These are phyloP conservation scores for Xylariaceae sp. DNA, from an alignment of 2,329 filamentous ascomycete genomes.

Conservation along the genomic window DNA sequence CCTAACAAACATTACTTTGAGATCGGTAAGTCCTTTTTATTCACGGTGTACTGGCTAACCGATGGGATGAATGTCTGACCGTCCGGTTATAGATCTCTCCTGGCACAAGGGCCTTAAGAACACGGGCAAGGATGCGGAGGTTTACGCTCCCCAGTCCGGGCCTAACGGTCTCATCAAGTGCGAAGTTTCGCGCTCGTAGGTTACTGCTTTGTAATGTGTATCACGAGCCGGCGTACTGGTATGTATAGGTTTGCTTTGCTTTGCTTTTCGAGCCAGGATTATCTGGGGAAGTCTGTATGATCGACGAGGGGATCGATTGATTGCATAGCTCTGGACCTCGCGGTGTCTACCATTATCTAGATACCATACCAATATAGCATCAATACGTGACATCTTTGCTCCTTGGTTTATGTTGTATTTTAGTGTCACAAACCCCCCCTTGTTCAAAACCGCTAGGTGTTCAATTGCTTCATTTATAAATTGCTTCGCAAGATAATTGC, in stretches of 20 bases:
- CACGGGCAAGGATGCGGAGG: constrained; percentile 91
- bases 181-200: constrained; percentile 68
- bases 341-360: constrained; percentile 20
- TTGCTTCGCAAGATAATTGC: background rate
- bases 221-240: constrained; percentile 25
- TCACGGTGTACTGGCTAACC: background rate
- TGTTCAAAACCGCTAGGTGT: background rate
- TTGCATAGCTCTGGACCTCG: constrained; percentile 1
- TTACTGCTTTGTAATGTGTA: constrained; percentile 8
- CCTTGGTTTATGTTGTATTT: background rate
- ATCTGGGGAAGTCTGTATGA: constrained; percentile 5
- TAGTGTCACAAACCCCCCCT: background rate
- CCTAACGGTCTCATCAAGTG: constrained; percentile 97
- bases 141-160: constrained; percentile 89
- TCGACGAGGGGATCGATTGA: constrained; percentile 4
- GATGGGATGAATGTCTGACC: background rate
- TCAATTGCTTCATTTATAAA: background rate
- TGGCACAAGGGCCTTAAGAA: constrained; percentile 98
- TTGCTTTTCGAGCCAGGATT: constrained; percentile 15
- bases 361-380: constrained; percentile 22
- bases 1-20: constrained; percentile 99
- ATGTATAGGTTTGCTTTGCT: constrained; percentile 13
- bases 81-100: constrained; percentile 68
- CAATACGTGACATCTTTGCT: constrained; percentile 4
- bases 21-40: constrained; percentile 64